A percentile compares a stretch with the other conserved stretches of the same genome.
Conservation (phyloP, 305 asterid genomes). For the Ruellia speciosa region DNA sequence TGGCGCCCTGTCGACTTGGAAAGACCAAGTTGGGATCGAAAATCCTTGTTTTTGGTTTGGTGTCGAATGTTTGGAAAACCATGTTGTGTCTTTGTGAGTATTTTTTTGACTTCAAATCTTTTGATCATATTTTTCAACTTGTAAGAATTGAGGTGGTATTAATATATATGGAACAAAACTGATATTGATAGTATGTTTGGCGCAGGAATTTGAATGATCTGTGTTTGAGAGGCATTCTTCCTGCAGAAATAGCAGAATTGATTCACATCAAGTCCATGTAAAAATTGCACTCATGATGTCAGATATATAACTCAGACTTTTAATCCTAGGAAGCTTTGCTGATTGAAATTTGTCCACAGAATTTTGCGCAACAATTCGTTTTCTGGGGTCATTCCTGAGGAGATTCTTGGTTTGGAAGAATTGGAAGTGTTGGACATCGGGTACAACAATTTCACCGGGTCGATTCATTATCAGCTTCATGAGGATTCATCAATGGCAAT, state of each 20-base stretch:
- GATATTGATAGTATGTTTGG: neutral
- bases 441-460: neutral
- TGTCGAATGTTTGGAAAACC: neutral
- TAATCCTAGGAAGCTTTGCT: neutral
- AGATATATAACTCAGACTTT: neutral
- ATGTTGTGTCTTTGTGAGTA: neutral
- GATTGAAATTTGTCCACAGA: neutral
- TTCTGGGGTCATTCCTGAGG: neutral
- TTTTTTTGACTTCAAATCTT: neutral
- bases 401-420: neutral
- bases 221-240: neutral
- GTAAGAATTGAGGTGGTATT: no score
- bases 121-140: neutral
- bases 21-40: neutral
- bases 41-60: constrained; percentile 1
- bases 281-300: no score
- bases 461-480: neutral
- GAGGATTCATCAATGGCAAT: neutral
- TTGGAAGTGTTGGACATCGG: neutral
- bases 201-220: neutral
- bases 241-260: neutral
- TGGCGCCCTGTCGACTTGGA: neutral
- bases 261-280: neutral
- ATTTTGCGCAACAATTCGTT: neutral
- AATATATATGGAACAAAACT: neutral